phyloP scores from a whole-genome alignment of 1,284 basidiomycete genomes.

The Puccinia polysora region DNA sequence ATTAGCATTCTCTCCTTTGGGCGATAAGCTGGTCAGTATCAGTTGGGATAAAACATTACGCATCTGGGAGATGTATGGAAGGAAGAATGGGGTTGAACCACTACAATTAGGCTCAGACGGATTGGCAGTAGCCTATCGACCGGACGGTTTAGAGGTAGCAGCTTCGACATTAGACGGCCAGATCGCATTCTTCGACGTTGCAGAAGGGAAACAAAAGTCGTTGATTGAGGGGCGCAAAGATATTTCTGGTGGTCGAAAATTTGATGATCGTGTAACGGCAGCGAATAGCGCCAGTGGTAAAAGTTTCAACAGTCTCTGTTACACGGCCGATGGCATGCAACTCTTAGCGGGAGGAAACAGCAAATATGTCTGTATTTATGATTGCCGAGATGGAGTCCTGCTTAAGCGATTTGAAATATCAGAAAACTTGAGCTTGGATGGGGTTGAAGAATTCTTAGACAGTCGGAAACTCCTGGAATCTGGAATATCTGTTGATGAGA shows the following conservation, averaged over 20 bases:
- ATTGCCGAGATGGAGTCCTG: constrained; percentile 84
- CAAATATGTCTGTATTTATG: constrained; percentile 95
- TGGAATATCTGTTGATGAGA: constrained; percentile 52
- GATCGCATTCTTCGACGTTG: constrained; percentile 82
- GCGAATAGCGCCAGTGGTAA: constrained; percentile 75
- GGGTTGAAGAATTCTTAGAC: constrained; percentile 92
- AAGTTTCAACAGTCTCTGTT: constrained; percentile 83
- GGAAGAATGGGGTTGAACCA: constrained; percentile 82
- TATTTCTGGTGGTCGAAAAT: constrained; percentile 83
- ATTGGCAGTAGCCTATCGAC: constrained; percentile 80
- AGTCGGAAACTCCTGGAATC: constrained; percentile 64
- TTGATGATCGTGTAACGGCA: constrained; percentile 81
- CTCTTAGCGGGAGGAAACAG: constrained; percentile 90
- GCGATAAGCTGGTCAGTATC: constrained; percentile 75
- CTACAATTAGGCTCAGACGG: constrained; percentile 79
- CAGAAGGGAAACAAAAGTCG: constrained; percentile 74
- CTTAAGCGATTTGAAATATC: constrained; percentile 94
- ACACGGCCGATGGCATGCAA: constrained; percentile 89
- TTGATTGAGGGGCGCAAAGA: constrained; percentile 90
- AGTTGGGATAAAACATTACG: constrained; percentile 70
- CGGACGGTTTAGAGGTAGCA: constrained; percentile 86
- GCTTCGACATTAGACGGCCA: constrained; percentile 89
- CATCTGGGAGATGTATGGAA: constrained; percentile 73
- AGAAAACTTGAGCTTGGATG: constrained; percentile 87
- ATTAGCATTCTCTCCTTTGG: constrained; percentile 81